Percentiles rank a stretch among this genome's conserved stretches.
These are phyloP conservation scores for Tricholoma saponaceum DNA, from an alignment of 768 basidiomycete species.

Conservation along the genomic window DNA sequence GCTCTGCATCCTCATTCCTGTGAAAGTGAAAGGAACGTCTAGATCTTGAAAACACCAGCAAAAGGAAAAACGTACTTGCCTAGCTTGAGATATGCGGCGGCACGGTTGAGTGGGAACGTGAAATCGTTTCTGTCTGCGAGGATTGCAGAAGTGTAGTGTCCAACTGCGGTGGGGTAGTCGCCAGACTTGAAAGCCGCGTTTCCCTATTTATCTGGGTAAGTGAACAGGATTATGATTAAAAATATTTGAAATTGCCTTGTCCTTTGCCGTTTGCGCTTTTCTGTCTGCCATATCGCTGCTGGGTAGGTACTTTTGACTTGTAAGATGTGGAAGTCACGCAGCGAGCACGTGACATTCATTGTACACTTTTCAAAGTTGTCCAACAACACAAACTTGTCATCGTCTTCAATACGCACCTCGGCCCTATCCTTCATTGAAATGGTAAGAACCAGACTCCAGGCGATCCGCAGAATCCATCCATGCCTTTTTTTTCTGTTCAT, in stretches of 20 bases:
- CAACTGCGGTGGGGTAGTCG: constrained; percentile 75
- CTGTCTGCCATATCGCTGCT: not conserved
- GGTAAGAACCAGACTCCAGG: constrained; percentile 10
- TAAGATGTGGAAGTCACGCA: not conserved
- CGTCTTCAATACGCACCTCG: constrained; percentile 12
- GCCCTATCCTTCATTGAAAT: constrained; percentile 14
- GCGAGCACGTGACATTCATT: not conserved
- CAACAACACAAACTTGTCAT: not conserved
- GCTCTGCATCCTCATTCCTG: constrained; percentile 76
- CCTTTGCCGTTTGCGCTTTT: constrained; percentile 11
- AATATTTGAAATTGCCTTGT: constrained; percentile 5
- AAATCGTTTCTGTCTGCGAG: constrained; percentile 64
- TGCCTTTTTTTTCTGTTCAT: not conserved
- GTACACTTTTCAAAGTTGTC: not conserved
- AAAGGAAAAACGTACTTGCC: constrained; percentile 71
- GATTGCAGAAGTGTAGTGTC: constrained; percentile 82
- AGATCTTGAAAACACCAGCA: constrained; percentile 1
- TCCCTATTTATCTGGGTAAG: constrained; percentile 46
- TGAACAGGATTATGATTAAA: not conserved
- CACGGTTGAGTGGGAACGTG: constrained; percentile 84
- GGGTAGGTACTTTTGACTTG: no score
- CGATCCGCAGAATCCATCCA: not conserved
- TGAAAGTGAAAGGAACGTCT: constrained; percentile 8
- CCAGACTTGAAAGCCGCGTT: constrained; percentile 82
- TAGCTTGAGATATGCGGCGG: constrained; percentile 90